Percentiles rank a stretch among this genome's conserved stretches.
phyloP scores from a whole-genome alignment of 1,139 yeast genomes.

The Kodamaea ohmeri region DNA sequence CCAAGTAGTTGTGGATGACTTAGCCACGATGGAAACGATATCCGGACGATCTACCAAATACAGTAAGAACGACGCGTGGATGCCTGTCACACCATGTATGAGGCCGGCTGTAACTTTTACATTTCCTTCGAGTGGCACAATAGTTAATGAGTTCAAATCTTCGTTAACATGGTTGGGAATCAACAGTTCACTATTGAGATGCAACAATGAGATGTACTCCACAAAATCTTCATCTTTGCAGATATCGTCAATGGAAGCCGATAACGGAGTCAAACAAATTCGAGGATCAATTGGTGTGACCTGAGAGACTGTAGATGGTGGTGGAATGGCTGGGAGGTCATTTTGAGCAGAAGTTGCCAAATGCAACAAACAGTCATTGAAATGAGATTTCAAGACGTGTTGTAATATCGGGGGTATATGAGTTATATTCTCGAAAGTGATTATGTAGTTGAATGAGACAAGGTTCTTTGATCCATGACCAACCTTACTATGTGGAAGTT shows the following conservation, averaged over 20 bases:
- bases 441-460: slow-evolving; percentile 16
- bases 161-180: slow-evolving; percentile 13
- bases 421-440: slow-evolving; percentile 12
- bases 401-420: slow-evolving; percentile 6
- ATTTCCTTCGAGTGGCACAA: background rate
- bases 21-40: slow-evolving; percentile 1
- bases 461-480: slow-evolving; percentile 24
- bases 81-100: background rate
- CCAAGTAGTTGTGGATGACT: background rate
- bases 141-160: slow-evolving; percentile 14
- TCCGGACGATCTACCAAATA: background rate
- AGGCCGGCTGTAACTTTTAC: background rate
- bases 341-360: background rate
- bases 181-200: slow-evolving; percentile 19
- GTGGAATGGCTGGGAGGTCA: too few species aligned
- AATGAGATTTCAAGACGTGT: slow-evolving; percentile 7
- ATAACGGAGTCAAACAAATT: slow-evolving; percentile 4
- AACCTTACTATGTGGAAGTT: slow-evolving; percentile 17
- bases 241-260: background rate
- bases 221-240: slow-evolving; percentile 14
- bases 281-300: slow-evolving; percentile 1
- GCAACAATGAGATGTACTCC: slow-evolving; percentile 21
- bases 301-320: too few species aligned
- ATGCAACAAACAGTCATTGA: slow-evolving; percentile 3
- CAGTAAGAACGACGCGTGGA: background rate